phyloP scores from a whole-genome alignment of 1,284 basidiomycete species.

The Leccinum angustisporum region DNA sequence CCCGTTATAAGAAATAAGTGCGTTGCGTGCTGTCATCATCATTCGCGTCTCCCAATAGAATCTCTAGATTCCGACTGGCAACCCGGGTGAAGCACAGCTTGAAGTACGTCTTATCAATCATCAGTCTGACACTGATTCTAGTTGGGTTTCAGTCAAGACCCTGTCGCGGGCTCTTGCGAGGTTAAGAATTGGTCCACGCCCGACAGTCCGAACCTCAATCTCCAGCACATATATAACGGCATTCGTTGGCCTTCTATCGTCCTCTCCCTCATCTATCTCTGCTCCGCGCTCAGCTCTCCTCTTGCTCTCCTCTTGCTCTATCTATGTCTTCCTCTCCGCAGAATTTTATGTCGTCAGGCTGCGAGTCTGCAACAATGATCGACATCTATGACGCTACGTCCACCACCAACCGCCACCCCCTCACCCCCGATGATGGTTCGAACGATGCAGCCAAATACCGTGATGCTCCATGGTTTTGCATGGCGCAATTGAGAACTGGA shows the following conservation, averaged over 20 bases:
- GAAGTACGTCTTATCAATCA: neutral
- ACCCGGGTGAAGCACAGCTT: neutral
- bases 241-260: neutral
- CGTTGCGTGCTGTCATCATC: neutral
- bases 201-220: conserved; percentile 10
- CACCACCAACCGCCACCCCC: too few species aligned
- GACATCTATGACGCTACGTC: too few species aligned
- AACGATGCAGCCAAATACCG: neutral
- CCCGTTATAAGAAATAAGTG: neutral
- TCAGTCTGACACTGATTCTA: neutral
- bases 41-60: neutral
- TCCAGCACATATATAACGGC: conserved; percentile 9
- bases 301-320: conserved; percentile 1
- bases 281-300: neutral
- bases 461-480: neutral
- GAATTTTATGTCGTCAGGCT: neutral
- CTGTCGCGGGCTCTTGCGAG: neutral
- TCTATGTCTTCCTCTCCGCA: conserved; percentile 11
- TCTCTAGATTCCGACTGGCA: neutral
- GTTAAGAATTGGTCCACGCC: neutral
- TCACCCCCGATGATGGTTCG: neutral
- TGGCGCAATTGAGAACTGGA: conserved; percentile 4
- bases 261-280: neutral
- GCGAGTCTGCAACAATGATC: too few species aligned
- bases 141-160: neutral